Base-by-base conservation (phyloP, 106 monocot species). In the Narthecium ossifragum region DNA sequence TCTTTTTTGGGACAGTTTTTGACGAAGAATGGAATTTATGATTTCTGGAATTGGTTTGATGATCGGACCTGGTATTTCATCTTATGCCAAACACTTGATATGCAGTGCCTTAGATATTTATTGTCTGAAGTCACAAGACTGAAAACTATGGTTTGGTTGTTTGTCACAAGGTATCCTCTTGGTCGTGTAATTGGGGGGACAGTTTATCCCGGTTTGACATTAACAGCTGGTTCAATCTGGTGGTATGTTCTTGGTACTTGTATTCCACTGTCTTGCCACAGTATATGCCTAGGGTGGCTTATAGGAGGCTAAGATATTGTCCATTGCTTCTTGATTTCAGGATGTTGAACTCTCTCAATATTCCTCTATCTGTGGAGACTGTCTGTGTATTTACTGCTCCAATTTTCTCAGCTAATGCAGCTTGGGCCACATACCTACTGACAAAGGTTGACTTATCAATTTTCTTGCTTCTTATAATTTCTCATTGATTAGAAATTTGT, bases 1-100 rank as follows among this genome's bases (percentile, higher is more conserved):
- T 6, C 0, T 11, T 25, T 5, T 24, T 71, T 64, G 57, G 12
- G 32, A 24, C 80, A 94, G 89, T 96, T 83, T 81, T 78, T 96
- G 24, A 75, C 86, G 11, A 96, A 96, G 83, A 86, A 90, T 75
- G 94, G 94, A 70, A 90, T 96, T 53, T 90, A 96, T 45, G 94
- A 96, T 47, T 96, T 96, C 53, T 96, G 94, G 94, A 96, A 96
- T 66, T 96, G 94, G 94, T 96, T 96, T 83, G 94, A 96, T 65
- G 94, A 96, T 64, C 79, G 86, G 43, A 96, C 94, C 26, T 96
- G 94, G 94, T 96, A 90, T 25, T 36, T 12, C 6, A 27, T 62
- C 23, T 13, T 31, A 46, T 40, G 37, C 5, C 26, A 25, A n/a
- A n/a, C n/a, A n/a, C n/a, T n/a, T n/a, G n/a, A n/a, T n/a, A n/a